Base-by-base conservation (phyloP, 495 filamentous ascomycete genomes). In the Xylaria acuta region DNA sequence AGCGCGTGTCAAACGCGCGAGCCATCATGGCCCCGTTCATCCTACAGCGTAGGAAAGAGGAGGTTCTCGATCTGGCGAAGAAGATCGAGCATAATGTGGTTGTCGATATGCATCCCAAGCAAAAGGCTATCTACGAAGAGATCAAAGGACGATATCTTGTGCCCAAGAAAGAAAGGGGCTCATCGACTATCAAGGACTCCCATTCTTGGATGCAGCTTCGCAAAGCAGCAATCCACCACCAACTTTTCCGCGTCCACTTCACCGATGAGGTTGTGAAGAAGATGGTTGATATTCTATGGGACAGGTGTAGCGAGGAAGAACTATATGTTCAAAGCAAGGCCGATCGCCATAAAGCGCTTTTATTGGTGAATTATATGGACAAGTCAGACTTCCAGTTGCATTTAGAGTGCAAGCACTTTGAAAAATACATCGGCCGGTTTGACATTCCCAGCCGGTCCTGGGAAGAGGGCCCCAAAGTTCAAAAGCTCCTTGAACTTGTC, bases 21-120 rank as follows among this genome's bases (percentile, higher is more conserved):
- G 92, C 94, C 0, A 98, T 99, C 86, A 90, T 99, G 80, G 93
- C 95, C 45, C 96, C 96, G 0, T 99, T 98, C 78, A 92, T 99
- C 32, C 83, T 99, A 0, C 94, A 97, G 47, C 88, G 96, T 6
- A 95, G 96, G 83, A 99, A 99, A 82, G 90, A 93, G 56, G 94
- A 98, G 74, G 97, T 98, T n/a, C 86, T 98, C 14, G 90, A 96
- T 72, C 84, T 99, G 27, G 94, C 96, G 0, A 83, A 86, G n/a
- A 99, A 99, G 83, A 91, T 86, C 20, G 87, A 88, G 40, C 87
- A 88, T 12, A 89, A 98, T 2, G 90, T 94, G 72, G 91, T 91
- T 75, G 97, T 94, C 76, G 85, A 91, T 34, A 88, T 98, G 84
- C 92, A 92, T 64, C 76, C 83, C 1, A 82, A 84, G 0, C 95